phyloP scores from a whole-genome alignment of 805 yeast genomes.

The Metschnikowia lunata region DNA sequence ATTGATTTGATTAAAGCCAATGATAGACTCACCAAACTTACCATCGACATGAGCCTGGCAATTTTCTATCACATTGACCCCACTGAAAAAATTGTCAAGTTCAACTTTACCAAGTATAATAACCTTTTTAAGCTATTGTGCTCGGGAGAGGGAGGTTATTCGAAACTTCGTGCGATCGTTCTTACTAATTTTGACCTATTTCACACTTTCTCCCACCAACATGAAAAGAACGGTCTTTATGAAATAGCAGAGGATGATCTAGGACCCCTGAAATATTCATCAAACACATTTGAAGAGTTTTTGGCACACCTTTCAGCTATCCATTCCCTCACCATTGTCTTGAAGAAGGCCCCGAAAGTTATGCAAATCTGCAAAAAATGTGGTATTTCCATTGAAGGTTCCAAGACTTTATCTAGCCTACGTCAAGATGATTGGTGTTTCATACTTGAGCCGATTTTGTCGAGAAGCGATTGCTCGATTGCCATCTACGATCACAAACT shows the following conservation, averaged over 20 bases:
- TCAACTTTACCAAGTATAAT: conserved; percentile 30
- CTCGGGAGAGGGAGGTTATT: conserved; percentile 31
- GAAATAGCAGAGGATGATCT: conserved; percentile 11
- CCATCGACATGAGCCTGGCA: conserved; percentile 47
- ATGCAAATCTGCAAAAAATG: conserved; percentile 32
- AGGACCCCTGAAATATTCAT: conserved; percentile 19
- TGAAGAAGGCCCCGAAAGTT: conserved; percentile 21
- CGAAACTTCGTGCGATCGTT: conserved; percentile 22
- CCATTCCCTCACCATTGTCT: conserved; percentile 20
- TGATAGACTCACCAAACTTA: conserved; percentile 32
- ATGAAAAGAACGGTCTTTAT: conserved; percentile 7
- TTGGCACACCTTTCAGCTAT: conserved; percentile 21
- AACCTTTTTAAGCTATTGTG: conserved; percentile 28
- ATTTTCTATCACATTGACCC: conserved; percentile 32
- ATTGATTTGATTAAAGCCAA: conserved; percentile 43
- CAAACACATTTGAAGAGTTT: conserved; percentile 22
- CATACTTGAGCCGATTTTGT: conserved; percentile 17
- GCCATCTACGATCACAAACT: conserved; percentile 14
- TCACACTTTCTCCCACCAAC: conserved; percentile 17
- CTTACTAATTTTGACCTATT: conserved; percentile 33
- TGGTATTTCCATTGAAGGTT: conserved; percentile 20
- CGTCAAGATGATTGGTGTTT: conserved; percentile 18
- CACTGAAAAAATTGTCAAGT: conserved; percentile 16
- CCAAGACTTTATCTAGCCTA: conserved; percentile 10
- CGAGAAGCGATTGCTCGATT: conserved; percentile 13